These are phyloP conservation scores for Phaffia australis DNA, from an alignment of 768 basidiomycete genomes.

Conservation along the genomic window DNA sequence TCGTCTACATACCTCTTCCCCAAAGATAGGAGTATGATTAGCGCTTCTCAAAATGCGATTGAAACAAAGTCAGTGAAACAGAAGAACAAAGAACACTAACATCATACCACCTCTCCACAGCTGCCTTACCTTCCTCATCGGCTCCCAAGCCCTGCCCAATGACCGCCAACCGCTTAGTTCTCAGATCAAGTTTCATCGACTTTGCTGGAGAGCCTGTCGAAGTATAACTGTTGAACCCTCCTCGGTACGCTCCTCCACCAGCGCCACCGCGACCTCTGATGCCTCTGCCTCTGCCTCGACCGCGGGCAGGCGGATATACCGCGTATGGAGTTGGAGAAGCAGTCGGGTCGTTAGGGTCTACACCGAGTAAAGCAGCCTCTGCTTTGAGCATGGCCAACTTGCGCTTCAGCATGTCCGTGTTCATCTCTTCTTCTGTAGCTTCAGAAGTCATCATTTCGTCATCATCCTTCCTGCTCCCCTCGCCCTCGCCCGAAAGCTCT, in stretches of 20 bases:
- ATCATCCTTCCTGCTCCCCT: conserved; percentile 40
- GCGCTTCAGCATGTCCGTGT: conserved; percentile 51
- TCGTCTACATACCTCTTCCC: conserved; percentile 43
- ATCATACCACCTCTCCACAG: conserved; percentile 75
- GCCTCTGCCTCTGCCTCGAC: conserved; percentile 35
- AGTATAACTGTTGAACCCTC: conserved; percentile 6
- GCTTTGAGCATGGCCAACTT: conserved; percentile 14
- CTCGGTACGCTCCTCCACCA: conserved; percentile 9
- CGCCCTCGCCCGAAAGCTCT: conserved; percentile 57
- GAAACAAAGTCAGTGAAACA: conserved; percentile 19
- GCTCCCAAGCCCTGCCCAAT: conserved; percentile 13
- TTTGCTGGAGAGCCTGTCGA: conserved; percentile 1
- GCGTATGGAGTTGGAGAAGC: conserved; percentile 35
- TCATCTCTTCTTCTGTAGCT: conserved; percentile 43
- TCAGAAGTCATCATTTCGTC: conserved; percentile 28
- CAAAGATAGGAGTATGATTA: neutral
- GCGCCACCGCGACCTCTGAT: conserved; percentile 5
- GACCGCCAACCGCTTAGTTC: conserved; percentile 18
- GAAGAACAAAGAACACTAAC: conserved; percentile 38
- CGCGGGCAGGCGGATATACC: conserved; percentile 51
- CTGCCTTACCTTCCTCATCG: conserved; percentile 37
- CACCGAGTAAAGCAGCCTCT: conserved; percentile 37
- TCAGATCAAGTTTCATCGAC: conserved; percentile 19
- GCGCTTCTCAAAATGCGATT: neutral
- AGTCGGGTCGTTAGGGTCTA: conserved; percentile 39